Evolutionary conservation across 441 rosid genomes (phyloP), one percentile per base, ranked within the genome.

Genomic region (Aleurites moluccanus): DNA sequence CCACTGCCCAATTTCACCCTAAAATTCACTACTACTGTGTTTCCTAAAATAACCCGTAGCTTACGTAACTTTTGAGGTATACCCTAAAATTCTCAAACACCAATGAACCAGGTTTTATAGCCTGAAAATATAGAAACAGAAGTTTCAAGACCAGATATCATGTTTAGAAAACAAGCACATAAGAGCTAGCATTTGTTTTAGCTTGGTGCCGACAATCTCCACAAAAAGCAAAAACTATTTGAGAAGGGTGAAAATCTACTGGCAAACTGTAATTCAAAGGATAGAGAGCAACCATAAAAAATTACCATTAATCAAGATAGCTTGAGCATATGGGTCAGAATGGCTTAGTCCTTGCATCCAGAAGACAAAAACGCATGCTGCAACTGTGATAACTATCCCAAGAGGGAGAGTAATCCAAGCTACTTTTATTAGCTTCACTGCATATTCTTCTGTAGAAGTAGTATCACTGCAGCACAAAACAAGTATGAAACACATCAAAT

Each of bases 381-480:
- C 84, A 80, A 81, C 70, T 0, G 97, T 91, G 52, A 89, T 80
- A 71, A 84, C 70, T 77, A 92, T 73, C 72, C 98, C 97, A 10
- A 93, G 88, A 5, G 97, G 97, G 56, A 90, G 71, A 69, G 92
- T 86, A 79, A 91, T 75, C 97, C 97, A 93, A 38, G 97, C 99
- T 70, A 93, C 93, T 84, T 89, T 92, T 80, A 96, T 70, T 68
- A 92, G 75, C 81, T 73, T 88, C 40, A 76, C 70, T 33, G 81
- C 84, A 77, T 84, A 79, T 66, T 79, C 86, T 61, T 83, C 75
- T 28, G 80, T 64, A 14, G 85, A 82, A 79, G 78, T 71, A 67
- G 83, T 89, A 79, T 82, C 85, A 61, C 99, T 90, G 82, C 75
- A 82, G 66, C 75, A 84, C 18, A 59, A 72, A 53, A 82, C 47